Evolutionary conservation across 345 rosid species (phyloP), one percentile per base, ranked within the genome.

Genomic region (Arabis hirsuta): DNA sequence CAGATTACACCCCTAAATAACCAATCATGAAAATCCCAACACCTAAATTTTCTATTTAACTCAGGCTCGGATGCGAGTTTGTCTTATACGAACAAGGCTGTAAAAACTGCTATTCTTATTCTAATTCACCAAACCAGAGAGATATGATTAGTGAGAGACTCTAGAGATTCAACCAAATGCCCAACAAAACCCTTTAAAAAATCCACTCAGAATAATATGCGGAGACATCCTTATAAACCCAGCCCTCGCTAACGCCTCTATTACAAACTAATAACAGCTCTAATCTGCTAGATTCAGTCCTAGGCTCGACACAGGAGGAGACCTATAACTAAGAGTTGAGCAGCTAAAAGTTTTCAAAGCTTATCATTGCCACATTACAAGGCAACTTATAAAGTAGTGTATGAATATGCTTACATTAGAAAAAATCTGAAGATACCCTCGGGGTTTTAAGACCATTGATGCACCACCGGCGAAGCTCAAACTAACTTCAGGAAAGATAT

Each of bases 401-500:
- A 34, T 59, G 56, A 71, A 65, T 72, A 71, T 27, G 82, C 98
- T 94, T 74, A 94, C 98, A 69, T 72, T 66, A 43, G 90, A 73
- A 74, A 85, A 86, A 65, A 84, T 87, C 79, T 84, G 90, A 54
- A 95, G 90, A 83, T 95, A 95, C 42, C 82, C 96, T 45, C 76
- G 80, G 12, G 94, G 89, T 53, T 62, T 76, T 45, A 95, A 79
- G 69, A 85, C 72, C 90, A 95, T 73, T 58, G 96, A 82, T 67
- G 96, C 87, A 39, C 90, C 90, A 27, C 91, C 96, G 52, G 89
- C 96, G 62, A 95, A 95, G 84, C 86, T 88, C 63, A 95, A 86
- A 62, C 79, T 82, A 80, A 95, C 89, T 83, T 83, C 81, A 67
- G 99, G 99, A 82, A 95, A 95, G 70, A 81, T 58, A 56, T 80